Evolutionary conservation across 31 red algal genomes (phyloP), one percentile per base, ranked within the genome.

Genomic region (Odonthalia washingtoniensis): DNA sequence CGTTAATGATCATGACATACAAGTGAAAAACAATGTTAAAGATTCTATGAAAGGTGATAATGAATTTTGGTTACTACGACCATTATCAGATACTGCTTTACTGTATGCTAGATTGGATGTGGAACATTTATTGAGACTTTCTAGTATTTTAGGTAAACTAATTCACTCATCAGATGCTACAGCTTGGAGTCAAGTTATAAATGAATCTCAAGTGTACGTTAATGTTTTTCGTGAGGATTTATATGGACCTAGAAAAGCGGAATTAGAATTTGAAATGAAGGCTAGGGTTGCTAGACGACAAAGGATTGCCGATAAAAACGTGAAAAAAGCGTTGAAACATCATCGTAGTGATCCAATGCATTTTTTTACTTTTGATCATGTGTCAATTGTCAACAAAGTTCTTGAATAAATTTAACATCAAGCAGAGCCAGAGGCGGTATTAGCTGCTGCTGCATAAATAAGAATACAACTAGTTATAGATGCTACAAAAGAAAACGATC

Each of bases 61-160:
- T 60, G 86, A 87, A 21, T 88, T 97, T 44, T 97, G 95, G 95
- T 40, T 67, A 38, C 45, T 43, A 43, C 77, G 95, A 21, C 95
- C 95, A 26, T 45, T 97, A 44, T 82, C 78, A 3, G 75, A 80
- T 61, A n/a, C 89, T 2, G 90, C 86, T 0, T 64, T 97, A 53
- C 77, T 83, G 21, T 97, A 97, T 52, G 95, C 95, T n/a, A 61
- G 85, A 3, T 44, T 94, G 4, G 95, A 97, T 77, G 91, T 97
- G 0, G 81, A 93, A 72, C 87, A 95, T 72, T 77, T 95, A 74
- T 75, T 95, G 32, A 41, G 35, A 18, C 39, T 96, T 5, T 43
- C 68, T 53, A 62, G 80, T 31, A 49, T 85, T 40, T 66, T 90
- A 0, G 45, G 53, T 24, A 85, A 72, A 40, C 81, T 86, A 42